A percentile compares a stretch with the other conserved stretches of the same genome.
Conservation (phyloP, 768 basidiomycete genomes). For the Boletus reticuloceps region DNA sequence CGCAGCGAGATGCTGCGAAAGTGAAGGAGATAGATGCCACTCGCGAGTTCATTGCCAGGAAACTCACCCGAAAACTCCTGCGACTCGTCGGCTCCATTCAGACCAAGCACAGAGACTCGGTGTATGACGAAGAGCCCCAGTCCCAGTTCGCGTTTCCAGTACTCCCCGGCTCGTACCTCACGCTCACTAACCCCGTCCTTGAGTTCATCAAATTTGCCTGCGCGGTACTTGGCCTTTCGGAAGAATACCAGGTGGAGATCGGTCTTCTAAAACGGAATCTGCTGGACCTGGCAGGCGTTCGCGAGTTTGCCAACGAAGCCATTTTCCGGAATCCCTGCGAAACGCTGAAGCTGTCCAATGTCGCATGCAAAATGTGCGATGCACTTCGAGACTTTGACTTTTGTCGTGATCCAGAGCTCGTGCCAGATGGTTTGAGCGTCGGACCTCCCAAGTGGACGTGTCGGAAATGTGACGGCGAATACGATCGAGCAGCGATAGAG, state of each 20-base stretch:
- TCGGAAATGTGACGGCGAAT: slow-evolving; percentile 74
- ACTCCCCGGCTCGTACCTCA: slow-evolving; percentile 83
- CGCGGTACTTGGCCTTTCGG: slow-evolving; percentile 75
- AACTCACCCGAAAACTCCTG: slow-evolving; percentile 79
- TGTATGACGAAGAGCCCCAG: slow-evolving; percentile 50
- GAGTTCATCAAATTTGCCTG: slow-evolving; percentile 89
- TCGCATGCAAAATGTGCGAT: slow-evolving; percentile 88
- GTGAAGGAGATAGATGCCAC: slow-evolving; percentile 64
- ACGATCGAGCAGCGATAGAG: slow-evolving; percentile 87
- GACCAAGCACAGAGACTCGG: slow-evolving; percentile 57
- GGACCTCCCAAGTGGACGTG: slow-evolving; percentile 65
- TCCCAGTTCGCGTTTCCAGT: slow-evolving; percentile 76
- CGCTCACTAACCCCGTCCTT: slow-evolving; percentile 74
- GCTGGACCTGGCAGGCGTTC: slow-evolving; percentile 81
- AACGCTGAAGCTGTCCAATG: slow-evolving; percentile 76
- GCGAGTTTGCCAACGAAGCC: slow-evolving; percentile 85
- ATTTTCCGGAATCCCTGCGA: slow-evolving; percentile 91
- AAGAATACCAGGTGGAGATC: slow-evolving; percentile 82
- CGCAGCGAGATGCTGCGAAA: slow-evolving; percentile 67
- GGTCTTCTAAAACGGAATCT: slow-evolving; percentile 86
- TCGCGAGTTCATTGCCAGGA: slow-evolving; percentile 73
- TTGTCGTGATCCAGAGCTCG: slow-evolving; percentile 84
- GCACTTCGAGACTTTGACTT: slow-evolving; percentile 89
- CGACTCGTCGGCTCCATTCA: slow-evolving; percentile 62
- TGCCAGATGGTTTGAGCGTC: slow-evolving; percentile 52